Evolutionary conservation across 345 rosid species (phyloP), one percentile per base, ranked within the genome.

Genomic region (Moricandia arvensis): DNA sequence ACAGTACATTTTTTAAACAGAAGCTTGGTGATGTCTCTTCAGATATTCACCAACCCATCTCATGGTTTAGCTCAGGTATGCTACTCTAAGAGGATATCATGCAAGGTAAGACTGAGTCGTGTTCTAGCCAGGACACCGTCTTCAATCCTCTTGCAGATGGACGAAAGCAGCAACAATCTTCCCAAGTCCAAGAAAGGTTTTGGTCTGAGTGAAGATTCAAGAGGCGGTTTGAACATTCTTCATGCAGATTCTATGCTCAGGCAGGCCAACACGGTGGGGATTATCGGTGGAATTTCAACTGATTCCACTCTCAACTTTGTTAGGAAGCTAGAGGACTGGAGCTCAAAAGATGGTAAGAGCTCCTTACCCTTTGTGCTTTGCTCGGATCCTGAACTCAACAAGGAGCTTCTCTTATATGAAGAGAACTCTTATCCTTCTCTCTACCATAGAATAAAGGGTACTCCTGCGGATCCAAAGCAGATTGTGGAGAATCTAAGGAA

Each of bases 261-360:
- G 57, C 86, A 86, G 66, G 82, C 80, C 35, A 87, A 79, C 67
- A 80, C 89, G 12, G 86, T 93, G 55, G 98, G 98, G 30, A 83
- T 93, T 10, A 83, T 93, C 17, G 96, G 93, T 64, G 96, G 93
- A 2, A 78, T 78, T 59, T 93, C 94, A 7, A 82, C 81, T 33
- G 78, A 61, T 69, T 85, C 88, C 29, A 82, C 90, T 66, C 66
- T 85, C 41, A 84, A 81, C 53, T 90, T 93, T 76, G 38, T 85
- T 77, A 79, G 60, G 72, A 93, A 87, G 76, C 73, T 90, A 9
- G 87, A 84, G 11, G 74, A 83, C 10, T 80, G 82, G 89, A 86
- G 88, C 64, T 78, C 84, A 59, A 66, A 80, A 74, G 87, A 77
- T 8, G 86, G 82, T 74, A 66, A 79, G 73, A 75, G 81, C 83